phyloP scores from a whole-genome alignment of 768 basidiomycete genomes.

The Suillus subalutaceus region DNA sequence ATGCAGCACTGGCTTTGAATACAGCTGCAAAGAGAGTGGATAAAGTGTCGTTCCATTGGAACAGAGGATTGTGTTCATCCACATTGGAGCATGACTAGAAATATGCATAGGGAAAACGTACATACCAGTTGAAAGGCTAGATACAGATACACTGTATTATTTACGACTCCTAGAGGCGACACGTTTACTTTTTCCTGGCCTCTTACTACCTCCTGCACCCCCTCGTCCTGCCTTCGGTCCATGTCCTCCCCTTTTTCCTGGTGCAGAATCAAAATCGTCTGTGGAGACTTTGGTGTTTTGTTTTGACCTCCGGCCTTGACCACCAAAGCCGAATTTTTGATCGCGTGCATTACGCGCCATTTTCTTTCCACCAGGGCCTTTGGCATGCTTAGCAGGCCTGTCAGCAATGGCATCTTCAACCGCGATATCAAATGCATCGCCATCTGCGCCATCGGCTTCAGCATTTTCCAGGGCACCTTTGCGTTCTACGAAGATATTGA shows the following conservation, averaged over 20 bases:
- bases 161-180: conserved; percentile 42
- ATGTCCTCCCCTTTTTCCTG: conserved; percentile 34
- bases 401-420: conserved; percentile 88
- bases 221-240: conserved; percentile 34
- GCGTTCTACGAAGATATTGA: conserved; percentile 58
- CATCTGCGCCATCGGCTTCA: conserved; percentile 52
- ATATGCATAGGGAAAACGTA: background rate
- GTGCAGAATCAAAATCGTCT: conserved; percentile 62
- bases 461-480: conserved; percentile 78
- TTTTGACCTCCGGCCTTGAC: conserved; percentile 69
- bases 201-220: conserved; percentile 42
- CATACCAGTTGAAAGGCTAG: conserved; percentile 1
- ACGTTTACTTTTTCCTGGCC: conserved; percentile 65
- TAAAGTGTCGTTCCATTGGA: conserved; percentile 19
- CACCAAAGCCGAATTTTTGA: conserved; percentile 82
- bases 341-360: conserved; percentile 67
- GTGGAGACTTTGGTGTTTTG: conserved; percentile 83
- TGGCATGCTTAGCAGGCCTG: conserved; percentile 61
- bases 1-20: conserved; percentile 23
- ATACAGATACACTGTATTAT: conserved; percentile 19
- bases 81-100: conserved; percentile 26
- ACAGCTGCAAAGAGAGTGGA: conserved; percentile 21
- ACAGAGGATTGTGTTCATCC: conserved; percentile 31
- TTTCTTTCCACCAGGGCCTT: conserved; percentile 31
- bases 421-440: conserved; percentile 80